Evolutionary conservation across 1,139 yeast genomes (phyloP).

Genomic region (Barnettozyma hawaiiensis): DNA sequence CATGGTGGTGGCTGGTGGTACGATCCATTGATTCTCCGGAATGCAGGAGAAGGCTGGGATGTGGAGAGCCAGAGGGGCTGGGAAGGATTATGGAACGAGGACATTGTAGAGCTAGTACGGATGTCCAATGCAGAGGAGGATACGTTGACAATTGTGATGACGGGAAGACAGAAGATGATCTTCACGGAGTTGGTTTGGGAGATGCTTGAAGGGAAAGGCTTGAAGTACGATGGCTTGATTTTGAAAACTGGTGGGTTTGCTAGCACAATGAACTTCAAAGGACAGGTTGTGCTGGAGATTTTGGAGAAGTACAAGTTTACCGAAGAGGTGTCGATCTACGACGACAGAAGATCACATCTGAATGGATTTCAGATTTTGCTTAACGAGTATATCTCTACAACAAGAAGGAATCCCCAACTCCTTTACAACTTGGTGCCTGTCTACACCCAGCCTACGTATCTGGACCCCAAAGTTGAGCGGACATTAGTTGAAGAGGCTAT

Average conservation of each 20-base stretch:
- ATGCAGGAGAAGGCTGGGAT: conserved; percentile 33
- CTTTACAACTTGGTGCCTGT: conserved; percentile 29
- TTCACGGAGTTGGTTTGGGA: conserved; percentile 28
- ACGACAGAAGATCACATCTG: conserved; percentile 37
- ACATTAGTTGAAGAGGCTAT: conserved; percentile 27
- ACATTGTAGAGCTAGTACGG: conserved; percentile 31
- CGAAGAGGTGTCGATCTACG: conserved; percentile 34
- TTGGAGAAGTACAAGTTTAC: conserved; percentile 28
- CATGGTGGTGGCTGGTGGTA: conserved; percentile 45
- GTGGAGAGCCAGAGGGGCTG: conserved; percentile 25
- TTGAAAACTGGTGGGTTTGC: conserved; percentile 30
- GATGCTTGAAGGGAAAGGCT: conserved; percentile 26
- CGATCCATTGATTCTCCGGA: conserved; percentile 31
- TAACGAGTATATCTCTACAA: conserved; percentile 26
- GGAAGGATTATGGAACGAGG: conserved; percentile 39
- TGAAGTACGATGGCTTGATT: conserved; percentile 35
- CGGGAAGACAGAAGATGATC: conserved; percentile 34
- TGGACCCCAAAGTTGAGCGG: conserved; percentile 31
- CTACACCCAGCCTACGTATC: conserved; percentile 21
- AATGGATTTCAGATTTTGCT: conserved; percentile 31
- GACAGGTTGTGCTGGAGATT: conserved; percentile 31
- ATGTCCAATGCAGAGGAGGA: conserved; percentile 30
- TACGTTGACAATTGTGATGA: conserved; percentile 35
- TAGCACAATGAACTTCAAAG: conserved; percentile 34
- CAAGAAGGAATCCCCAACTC: conserved; percentile 23